phyloP scores from a whole-genome alignment of 441 rosid species.

The Pelargonium australe region DNA sequence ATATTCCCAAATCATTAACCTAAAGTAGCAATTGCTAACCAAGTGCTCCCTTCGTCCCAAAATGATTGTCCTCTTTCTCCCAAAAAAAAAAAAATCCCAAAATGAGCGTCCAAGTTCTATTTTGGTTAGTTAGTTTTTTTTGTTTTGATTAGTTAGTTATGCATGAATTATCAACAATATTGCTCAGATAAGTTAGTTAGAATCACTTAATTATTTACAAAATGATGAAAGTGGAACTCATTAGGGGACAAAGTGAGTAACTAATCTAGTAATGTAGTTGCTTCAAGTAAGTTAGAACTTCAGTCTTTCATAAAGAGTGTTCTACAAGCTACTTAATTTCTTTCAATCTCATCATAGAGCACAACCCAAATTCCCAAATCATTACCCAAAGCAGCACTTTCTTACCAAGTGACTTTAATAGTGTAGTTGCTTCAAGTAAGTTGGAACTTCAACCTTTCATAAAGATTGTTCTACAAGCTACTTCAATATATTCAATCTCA shows the following conservation, averaged over 20 bases:
- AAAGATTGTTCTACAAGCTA: background rate
- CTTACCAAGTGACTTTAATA: background rate
- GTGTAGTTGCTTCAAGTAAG: background rate
- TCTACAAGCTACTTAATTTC: background rate
- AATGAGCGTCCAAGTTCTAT: too few relatives aligned
- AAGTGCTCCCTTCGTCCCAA: too few relatives aligned
- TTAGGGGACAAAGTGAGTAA: too few relatives aligned
- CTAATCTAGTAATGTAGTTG: background rate
- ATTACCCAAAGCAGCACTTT: background rate
- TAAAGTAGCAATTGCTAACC: background rate
- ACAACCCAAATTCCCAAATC: background rate
- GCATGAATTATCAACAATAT: too few relatives aligned
- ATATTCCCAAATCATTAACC: background rate
- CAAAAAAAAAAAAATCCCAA: too few relatives aligned
- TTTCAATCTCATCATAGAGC: background rate
- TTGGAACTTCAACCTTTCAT: background rate
- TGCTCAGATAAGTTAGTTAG: too few relatives aligned
- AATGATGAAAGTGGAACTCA: too few relatives aligned
- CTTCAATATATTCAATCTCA: background rate
- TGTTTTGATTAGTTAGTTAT: too few relatives aligned
- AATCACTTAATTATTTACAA: too few relatives aligned
- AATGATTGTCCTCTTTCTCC: too few relatives aligned
- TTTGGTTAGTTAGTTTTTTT: too few relatives aligned
- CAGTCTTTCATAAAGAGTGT: background rate
- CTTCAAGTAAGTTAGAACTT: background rate